Evolutionary conservation across 345 rosid species (phyloP).

Genomic region (Mercurialis annua): DNA sequence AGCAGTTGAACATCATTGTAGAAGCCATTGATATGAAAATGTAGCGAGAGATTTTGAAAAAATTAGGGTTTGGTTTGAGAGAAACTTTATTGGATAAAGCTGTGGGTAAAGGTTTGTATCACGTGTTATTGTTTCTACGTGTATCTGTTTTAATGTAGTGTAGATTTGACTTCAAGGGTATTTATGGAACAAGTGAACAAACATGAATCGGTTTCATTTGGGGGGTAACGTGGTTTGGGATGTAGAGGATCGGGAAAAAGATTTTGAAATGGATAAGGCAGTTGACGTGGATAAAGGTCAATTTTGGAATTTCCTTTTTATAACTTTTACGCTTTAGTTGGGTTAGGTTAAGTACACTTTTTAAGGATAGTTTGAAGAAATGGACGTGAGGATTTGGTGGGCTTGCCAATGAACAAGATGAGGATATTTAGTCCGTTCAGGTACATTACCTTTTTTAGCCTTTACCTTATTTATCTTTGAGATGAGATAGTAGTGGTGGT

Average conservation of each 20-base stretch:
- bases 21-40: constrained; percentile 42
- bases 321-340: not conserved
- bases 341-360: not conserved
- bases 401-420: not conserved
- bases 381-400: constrained; percentile 10
- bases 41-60: constrained; percentile 2
- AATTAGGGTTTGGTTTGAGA: not conserved
- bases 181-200: not conserved
- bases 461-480: too few species aligned
- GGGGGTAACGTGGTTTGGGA: too few species aligned
- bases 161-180: not conserved
- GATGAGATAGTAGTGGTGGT: too few species aligned
- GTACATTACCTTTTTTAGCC: not conserved
- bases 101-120: not conserved
- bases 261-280: constrained; percentile 15
- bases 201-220: not conserved
- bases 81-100: not conserved
- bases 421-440: not conserved
- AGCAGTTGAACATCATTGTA: constrained; percentile 29
- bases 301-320: not conserved
- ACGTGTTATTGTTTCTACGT: not conserved
- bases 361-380: not conserved
- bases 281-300: constrained; percentile 17
- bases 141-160: not conserved
- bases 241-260: not conserved